A percentile compares a stretch with the other conserved stretches of the same genome.
These are phyloP conservation scores for Pseudogymnoascus sp. DNA, from an alignment of 2,329 filamentous ascomycete genomes.

Conservation along the genomic window DNA sequence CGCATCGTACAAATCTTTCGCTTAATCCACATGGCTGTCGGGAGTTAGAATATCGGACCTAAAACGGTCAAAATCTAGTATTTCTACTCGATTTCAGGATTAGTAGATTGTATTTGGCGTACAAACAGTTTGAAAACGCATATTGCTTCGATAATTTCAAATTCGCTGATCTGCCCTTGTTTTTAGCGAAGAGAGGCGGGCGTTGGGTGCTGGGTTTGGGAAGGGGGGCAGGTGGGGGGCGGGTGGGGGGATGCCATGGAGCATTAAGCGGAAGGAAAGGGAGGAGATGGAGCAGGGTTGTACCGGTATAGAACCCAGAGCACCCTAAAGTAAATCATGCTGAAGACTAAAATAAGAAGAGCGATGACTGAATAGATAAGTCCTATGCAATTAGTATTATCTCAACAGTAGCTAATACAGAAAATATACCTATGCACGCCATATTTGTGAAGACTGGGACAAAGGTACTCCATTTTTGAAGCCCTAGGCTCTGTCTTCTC, in stretches of 20 bases:
- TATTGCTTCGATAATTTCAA: too few species aligned
- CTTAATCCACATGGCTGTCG: conserved; percentile 15
- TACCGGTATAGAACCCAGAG: too few species aligned
- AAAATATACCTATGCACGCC: conserved; percentile 21
- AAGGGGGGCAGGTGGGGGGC: too few species aligned
- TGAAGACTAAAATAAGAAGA: conserved; percentile 19
- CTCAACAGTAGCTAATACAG: too few species aligned
- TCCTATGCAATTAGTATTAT: conserved; percentile 15
- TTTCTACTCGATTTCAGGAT: background rate
- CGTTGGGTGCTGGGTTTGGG: too few species aligned
- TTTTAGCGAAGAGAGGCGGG: too few species aligned
- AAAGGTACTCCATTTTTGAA: conserved; percentile 16
- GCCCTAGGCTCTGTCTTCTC: background rate
- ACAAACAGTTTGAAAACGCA: too few species aligned
- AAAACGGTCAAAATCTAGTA: conserved; percentile 15
- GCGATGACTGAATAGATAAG: conserved; percentile 22
- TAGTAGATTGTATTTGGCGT: background rate
- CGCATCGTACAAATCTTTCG: conserved; percentile 17
- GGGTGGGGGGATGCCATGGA: too few species aligned
- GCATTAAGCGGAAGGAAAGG: too few species aligned
- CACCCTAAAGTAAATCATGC: conserved; percentile 7
- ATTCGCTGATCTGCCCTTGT: too few species aligned
- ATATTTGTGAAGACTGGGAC: conserved; percentile 18
- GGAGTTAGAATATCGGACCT: conserved; percentile 17
- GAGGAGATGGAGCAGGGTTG: background rate